Evolutionary conservation across 192 early-diverging fungal genomes (phyloP).

Genomic region (Spizellomyces punctatus): DNA sequence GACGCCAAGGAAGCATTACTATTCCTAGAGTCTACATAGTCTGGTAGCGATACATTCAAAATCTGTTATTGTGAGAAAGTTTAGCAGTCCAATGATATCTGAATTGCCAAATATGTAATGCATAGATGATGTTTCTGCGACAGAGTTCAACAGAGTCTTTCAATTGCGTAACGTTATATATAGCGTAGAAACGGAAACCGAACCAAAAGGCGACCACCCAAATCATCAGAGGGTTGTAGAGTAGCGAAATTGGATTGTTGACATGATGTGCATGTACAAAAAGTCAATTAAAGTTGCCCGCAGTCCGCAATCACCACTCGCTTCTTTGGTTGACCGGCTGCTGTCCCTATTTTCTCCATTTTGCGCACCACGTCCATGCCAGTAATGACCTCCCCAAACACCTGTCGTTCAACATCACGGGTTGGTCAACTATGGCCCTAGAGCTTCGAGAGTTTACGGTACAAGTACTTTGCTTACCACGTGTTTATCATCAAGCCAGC

Average conservation of each 20-base stretch:
- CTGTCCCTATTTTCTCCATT: conserved; percentile 63
- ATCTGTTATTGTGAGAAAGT: too few species aligned
- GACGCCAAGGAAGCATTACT: too few species aligned
- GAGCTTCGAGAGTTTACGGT: neutral
- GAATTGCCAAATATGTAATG: too few species aligned
- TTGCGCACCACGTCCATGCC: conserved; percentile 68
- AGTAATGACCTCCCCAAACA: conserved; percentile 43
- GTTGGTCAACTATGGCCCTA: neutral
- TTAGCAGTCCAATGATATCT: too few species aligned
- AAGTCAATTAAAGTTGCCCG: conserved; percentile 44
- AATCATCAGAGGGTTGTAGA: too few species aligned
- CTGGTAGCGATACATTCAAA: too few species aligned
- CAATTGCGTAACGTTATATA: too few species aligned
- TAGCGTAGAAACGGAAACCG: too few species aligned
- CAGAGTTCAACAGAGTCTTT: too few species aligned
- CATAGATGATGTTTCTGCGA: too few species aligned
- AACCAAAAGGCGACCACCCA: too few species aligned
- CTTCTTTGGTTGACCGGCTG: conserved; percentile 52
- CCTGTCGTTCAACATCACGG: conserved; percentile 40
- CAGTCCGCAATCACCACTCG: conserved; percentile 64
- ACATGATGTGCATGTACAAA: neutral
- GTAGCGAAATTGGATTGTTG: neutral
- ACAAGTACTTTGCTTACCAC: conserved; percentile 65
- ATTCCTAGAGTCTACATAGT: too few species aligned
- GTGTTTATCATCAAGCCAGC: conserved; percentile 90